phyloP scores from a whole-genome alignment of 768 basidiomycete species.

The Leucocoprinus sp. region DNA sequence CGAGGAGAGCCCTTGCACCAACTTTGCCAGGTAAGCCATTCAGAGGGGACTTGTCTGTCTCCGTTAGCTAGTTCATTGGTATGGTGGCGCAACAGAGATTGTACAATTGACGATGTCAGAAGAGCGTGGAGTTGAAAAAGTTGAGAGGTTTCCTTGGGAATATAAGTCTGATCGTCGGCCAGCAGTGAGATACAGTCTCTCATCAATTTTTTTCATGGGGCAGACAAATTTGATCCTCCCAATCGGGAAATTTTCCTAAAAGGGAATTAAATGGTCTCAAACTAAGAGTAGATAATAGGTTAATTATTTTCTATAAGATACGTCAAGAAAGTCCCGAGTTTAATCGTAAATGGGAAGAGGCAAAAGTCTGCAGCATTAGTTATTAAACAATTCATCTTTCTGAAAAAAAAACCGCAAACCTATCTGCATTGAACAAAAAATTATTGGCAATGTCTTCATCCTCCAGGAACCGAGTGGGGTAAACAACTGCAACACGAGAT shows the following conservation, averaged over 20 bases:
- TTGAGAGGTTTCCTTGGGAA: not conserved
- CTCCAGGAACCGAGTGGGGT: slow-evolving; percentile 83
- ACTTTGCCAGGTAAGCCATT: not conserved
- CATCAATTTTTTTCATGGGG: not conserved
- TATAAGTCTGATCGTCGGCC: not conserved
- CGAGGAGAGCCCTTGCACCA: not conserved
- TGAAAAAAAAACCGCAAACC: slow-evolving; percentile 29
- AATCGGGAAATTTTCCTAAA: too few species aligned
- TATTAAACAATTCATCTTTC: not conserved
- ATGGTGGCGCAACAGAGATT: slow-evolving; percentile 1
- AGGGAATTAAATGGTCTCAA: too few species aligned
- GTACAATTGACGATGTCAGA: not conserved
- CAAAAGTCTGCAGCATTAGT: slow-evolving; percentile 39
- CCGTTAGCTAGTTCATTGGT: slow-evolving; percentile 3
- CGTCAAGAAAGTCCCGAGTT: slow-evolving; percentile 1
- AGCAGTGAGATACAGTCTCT: too few species aligned
- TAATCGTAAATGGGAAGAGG: slow-evolving; percentile 71
- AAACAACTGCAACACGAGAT: slow-evolving; percentile 48
- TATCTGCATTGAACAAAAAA: slow-evolving; percentile 87
- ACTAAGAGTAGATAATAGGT: too few species aligned
- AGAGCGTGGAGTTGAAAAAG: slow-evolving; percentile 1
- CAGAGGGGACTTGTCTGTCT: not conserved
- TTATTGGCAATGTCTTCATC: slow-evolving; percentile 90
- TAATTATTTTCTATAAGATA: too few species aligned
- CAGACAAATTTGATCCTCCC: too few species aligned